Evolutionary conservation across 2,329 filamentous ascomycete genomes (phyloP).

Genomic region (Cadophora malorum): DNA sequence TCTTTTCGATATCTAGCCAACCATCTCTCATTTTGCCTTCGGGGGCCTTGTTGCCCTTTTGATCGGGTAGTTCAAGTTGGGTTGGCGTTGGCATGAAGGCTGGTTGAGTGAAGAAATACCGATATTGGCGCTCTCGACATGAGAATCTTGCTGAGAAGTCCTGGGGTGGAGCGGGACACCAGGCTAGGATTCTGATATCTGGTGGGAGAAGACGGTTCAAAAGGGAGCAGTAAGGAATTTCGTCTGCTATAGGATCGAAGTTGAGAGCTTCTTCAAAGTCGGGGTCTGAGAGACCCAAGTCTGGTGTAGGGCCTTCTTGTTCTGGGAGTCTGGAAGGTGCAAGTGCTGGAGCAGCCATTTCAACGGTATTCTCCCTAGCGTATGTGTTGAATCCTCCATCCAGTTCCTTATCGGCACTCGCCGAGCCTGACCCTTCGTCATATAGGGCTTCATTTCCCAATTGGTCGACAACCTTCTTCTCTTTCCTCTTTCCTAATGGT

Average conservation of each 20-base stretch:
- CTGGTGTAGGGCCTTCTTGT: conserved; percentile 24
- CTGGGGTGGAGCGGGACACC: conserved; percentile 82
- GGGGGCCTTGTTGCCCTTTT: conserved; percentile 37
- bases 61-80: conserved; percentile 52
- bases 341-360: conserved; percentile 40
- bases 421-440: neutral
- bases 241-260: conserved; percentile 76
- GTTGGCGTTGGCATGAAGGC: conserved; percentile 75
- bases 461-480: conserved; percentile 25
- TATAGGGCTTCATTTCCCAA: conserved; percentile 2
- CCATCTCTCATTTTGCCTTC: conserved; percentile 60
- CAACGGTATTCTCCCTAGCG: conserved; percentile 37
- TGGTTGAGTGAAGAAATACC: conserved; percentile 98
- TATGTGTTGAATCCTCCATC: conserved; percentile 36
- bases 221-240: conserved; percentile 82
- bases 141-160: conserved; percentile 92
- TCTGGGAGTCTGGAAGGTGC: conserved; percentile 34
- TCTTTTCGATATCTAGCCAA: conserved; percentile 86
- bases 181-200: conserved; percentile 90
- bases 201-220: conserved; percentile 87
- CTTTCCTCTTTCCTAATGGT: conserved; percentile 56
- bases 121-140: conserved; percentile 88
- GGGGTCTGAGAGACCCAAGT: conserved; percentile 36
- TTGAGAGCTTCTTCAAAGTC: conserved; percentile 46
- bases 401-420: neutral